Base-by-base conservation (phyloP, 352 stramenopile species). In the Phytophthora fragariae region DNA sequence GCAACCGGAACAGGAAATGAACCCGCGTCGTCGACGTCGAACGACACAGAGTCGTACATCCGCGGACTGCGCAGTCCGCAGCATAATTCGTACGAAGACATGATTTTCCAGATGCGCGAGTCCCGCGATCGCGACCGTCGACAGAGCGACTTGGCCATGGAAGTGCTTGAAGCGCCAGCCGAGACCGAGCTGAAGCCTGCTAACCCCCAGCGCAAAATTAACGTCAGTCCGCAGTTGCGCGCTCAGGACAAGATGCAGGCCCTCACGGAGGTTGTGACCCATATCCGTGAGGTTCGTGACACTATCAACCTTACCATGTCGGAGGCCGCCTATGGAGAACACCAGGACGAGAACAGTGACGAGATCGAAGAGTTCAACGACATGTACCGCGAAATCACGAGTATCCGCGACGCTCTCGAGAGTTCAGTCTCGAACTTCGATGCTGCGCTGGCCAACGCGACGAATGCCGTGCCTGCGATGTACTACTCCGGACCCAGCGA, bases 271-370 rank as follows among this genome's bases (percentile, higher is more conserved):
- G 79, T 93, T 24, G 86, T 93, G 37, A 83, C 77, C 17, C 82
- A 88, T 41, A 93, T 93, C 46, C 86, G 86, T 1, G 76, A 88
- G 21, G 81, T 89, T 21, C 82, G 84, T 11, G 84, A 91, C 17
- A 93, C 86, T 0, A 93, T 93, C 47, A 89, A 91, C 54, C 64
- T 90, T 10, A 83, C 83, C 0, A 86, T 91, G 59, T 88, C 86
- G 0, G 84, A 91, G 35, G 82, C 78, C 62, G 67, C 57, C 27
- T 74, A 72, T 31, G 75, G 41, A 70, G 73, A 75, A 61, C 74
- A 55, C 3, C 73, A 83, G 39, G 74, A 84, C 10, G 79, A 88
- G 14, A 63, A 72, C 12, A 76, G 66, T 14, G 65, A 79, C 37
- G 66, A 68, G 24, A 55, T 60, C 2, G 69, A 80, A 21, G 75